These are phyloP conservation scores for Arachnomyces sp. DNA, from an alignment of 2,329 filamentous ascomycete species.

Conservation along the genomic window DNA sequence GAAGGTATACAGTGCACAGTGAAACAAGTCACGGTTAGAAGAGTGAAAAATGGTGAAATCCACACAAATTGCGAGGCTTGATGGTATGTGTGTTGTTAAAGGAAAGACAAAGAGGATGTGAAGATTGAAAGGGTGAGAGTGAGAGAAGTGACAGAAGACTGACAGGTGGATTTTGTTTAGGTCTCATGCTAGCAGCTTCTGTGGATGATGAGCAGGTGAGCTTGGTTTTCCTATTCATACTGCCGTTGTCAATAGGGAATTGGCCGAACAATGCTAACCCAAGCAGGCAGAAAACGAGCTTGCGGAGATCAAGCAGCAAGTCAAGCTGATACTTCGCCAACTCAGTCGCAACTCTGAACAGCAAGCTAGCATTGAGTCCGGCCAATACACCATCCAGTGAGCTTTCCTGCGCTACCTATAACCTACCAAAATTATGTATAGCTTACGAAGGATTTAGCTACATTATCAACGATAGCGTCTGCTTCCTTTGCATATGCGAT, in stretches of 20 bases:
- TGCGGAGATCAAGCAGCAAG: slow-evolving; percentile 79
- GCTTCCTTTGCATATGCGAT: slow-evolving; percentile 92
- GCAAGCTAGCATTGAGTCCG: slow-evolving; percentile 86
- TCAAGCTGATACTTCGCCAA: slow-evolving; percentile 81
- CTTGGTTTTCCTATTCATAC: slow-evolving; percentile 6
- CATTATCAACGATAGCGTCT: slow-evolving; percentile 71
- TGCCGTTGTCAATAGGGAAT: slow-evolving; percentile 1
- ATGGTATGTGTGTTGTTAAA: slow-evolving; percentile 53
- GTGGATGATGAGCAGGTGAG: slow-evolving; percentile 78
- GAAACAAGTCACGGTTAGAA: not conserved
- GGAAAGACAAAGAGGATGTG: not conserved
- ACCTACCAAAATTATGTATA: slow-evolving; percentile 2
- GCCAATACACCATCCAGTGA: slow-evolving; percentile 78
- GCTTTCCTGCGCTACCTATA: slow-evolving; percentile 19
- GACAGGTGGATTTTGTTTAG: slow-evolving; percentile 39
- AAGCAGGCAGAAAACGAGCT: slow-evolving; percentile 63
- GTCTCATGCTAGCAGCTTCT: slow-evolving; percentile 88
- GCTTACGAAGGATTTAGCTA: slow-evolving; percentile 53
- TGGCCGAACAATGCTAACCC: not conserved
- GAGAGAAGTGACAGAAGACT: slow-evolving; percentile 1
- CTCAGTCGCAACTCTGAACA: slow-evolving; percentile 82
- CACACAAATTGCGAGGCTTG: slow-evolving; percentile 88
- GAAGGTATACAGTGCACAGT: not conserved
- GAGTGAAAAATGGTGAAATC: slow-evolving; percentile 67
- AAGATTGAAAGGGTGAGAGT: slow-evolving; percentile 1